These are phyloP conservation scores for Microascus cirrosus DNA, from an alignment of 2,329 filamentous ascomycete species.

Conservation along the genomic window DNA sequence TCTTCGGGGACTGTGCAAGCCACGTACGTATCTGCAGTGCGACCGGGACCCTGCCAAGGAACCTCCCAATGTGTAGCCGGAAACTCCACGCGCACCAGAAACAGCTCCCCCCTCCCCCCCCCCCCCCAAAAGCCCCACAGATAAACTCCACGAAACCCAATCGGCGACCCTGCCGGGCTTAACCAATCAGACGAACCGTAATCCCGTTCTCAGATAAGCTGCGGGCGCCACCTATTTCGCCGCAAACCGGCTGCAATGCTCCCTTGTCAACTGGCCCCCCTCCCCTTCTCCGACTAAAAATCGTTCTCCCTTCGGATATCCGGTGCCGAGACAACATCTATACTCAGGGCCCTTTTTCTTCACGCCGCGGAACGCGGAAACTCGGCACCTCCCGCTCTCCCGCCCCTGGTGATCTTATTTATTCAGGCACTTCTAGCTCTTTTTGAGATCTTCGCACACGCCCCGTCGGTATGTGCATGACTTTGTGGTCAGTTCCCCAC, in stretches of 20 bases:
- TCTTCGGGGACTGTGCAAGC: neutral
- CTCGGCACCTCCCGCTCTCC: neutral
- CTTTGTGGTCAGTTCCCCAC: neutral
- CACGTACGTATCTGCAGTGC: neutral
- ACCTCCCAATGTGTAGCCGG: neutral
- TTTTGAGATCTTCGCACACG: neutral
- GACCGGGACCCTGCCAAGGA: neutral
- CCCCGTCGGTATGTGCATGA: neutral
- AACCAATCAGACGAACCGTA: neutral
- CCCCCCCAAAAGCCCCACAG: neutral
- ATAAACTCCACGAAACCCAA: neutral
- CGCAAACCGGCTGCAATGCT: neutral
- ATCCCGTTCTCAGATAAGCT: neutral
- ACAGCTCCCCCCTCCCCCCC: neutral
- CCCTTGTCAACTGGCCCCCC: neutral
- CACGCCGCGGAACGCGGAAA: neutral
- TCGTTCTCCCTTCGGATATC: neutral
- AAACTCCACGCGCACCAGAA: neutral
- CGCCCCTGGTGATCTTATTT: neutral
- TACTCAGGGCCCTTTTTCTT: neutral
- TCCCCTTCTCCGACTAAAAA: neutral
- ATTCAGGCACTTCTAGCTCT: neutral
- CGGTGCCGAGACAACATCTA: neutral
- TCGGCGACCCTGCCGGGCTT: neutral
- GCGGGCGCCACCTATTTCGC: neutral